Evolutionary conservation across 73 alveolate genomes (phyloP).

Genomic region (Tetrahymena borealis): DNA sequence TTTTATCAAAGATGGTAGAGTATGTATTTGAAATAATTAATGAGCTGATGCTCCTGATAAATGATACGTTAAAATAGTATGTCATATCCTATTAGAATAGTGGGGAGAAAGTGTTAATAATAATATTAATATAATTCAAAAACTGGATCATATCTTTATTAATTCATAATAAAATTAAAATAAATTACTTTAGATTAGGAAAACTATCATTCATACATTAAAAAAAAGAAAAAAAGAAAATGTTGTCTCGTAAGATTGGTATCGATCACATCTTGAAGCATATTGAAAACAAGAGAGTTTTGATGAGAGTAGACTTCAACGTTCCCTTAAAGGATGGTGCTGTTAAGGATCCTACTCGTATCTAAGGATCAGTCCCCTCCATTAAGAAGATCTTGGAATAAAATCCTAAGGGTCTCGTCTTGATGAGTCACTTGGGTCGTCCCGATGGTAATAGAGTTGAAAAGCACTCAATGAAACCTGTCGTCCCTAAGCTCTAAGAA

Average conservation of each 20-base stretch:
- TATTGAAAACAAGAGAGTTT: constrained; percentile 76
- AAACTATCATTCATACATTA: background rate
- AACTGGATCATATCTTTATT: background rate
- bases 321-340: constrained; percentile 86
- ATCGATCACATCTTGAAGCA: constrained; percentile 52
- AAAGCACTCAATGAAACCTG: constrained; percentile 77
- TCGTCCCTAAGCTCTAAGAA: constrained; percentile 78
- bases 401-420: constrained; percentile 81
- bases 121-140: background rate
- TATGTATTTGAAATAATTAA: no score
- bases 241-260: constrained; percentile 66
- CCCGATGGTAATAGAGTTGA: constrained; percentile 81
- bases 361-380: constrained; percentile 77
- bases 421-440: constrained; percentile 88
- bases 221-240: constrained; percentile 2
- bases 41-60: background rate
- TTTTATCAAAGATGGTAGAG: no score
- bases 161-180: background rate
- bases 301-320: constrained; percentile 92
- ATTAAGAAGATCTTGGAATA: constrained; percentile 72
- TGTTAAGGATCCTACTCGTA: constrained; percentile 72
- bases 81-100: background rate
- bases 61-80: background rate
- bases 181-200: background rate
- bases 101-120: background rate